Conservation (phyloP, 768 basidiomycete species). For the Rhodotorula paludigena region DNA sequence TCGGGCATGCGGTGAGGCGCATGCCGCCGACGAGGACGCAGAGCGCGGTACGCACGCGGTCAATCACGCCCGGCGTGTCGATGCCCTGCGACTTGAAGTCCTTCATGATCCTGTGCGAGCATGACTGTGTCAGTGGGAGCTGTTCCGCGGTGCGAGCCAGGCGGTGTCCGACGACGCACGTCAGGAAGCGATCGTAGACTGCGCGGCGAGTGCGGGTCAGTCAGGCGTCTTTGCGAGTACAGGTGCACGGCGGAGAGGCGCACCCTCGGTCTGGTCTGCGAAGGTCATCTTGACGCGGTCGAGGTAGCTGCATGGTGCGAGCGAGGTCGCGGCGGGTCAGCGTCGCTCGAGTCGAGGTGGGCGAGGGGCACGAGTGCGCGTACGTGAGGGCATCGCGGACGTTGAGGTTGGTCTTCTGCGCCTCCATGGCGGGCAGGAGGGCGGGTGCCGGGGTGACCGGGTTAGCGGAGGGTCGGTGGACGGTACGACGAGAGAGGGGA, state of each 20-base stretch:
- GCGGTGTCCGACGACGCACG: no score
- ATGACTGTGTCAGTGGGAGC: constrained; percentile 41
- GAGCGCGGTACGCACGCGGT: constrained; percentile 51
- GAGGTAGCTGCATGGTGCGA: constrained; percentile 39
- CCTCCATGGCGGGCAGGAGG: constrained; percentile 11
- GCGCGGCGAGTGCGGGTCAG: neutral
- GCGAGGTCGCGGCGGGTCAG: neutral
- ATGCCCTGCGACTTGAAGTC: constrained; percentile 99
- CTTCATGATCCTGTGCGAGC: constrained; percentile 79
- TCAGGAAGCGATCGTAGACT: constrained; percentile 40
- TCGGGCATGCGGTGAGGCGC: no score
- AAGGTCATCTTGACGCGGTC: constrained; percentile 47
- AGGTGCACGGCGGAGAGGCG: neutral
- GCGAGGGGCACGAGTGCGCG: neutral
- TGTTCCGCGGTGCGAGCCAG: no score
- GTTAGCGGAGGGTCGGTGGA: no score
- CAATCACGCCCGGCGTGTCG: constrained; percentile 95
- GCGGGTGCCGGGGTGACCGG: neutral
- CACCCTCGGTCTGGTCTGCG: constrained; percentile 37
- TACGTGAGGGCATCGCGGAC: constrained; percentile 34
- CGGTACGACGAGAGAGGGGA: no score
- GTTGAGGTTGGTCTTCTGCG: constrained; percentile 31
- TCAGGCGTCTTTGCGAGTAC: neutral
- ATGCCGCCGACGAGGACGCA: neutral
- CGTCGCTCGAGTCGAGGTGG: neutral